Evolutionary conservation across 208 protist genomes (phyloP), one percentile per base, ranked within the genome.

Genomic region (Leishmania guyanensis): DNA sequence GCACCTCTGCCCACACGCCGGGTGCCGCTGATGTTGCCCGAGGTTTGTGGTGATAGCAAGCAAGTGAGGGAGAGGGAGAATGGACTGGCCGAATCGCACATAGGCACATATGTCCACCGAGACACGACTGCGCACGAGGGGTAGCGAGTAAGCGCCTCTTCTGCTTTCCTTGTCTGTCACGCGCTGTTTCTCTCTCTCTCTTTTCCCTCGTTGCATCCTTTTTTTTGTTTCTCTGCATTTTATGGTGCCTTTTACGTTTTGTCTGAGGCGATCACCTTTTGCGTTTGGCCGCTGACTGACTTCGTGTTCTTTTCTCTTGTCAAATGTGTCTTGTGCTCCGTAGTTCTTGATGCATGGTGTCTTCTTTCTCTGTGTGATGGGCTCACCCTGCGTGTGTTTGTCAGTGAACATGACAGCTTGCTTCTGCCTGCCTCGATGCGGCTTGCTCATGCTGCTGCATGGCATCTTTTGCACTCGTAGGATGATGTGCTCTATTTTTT

Each of bases 131-230:
- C 22, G 43, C 3, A 10, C 12, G 22, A 6, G 43, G 43, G 22
- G 43, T 20, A 0, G 43, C 5, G 29, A 6, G 4, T 50, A 69
- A 65, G 26, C 51, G 39, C n/a, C 33, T 69, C 53, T 60, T 66
- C 71, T 17, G 48, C 16, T 73, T 14, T 60, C 14, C 43, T 14
- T 56, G 17, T 72, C 33, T 79, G 17, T 39, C 8, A 39, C 36
- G 36, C 36, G 36, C 36, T 56, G 70, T 6, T 2, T 75, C 8
- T 17, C 26, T n/a, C 26, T n/a, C 12, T 46, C 17, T 53, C 6
- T 75, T 83, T 83, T 46, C 76, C 43, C 20, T 54, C 29, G 16
- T 48, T 56, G 60, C 26, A n/a, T 75, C 51, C n/a, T 65, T 29
- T 62, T 29, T 77, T 77, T 64, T 64, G 17, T 64, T 17, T 0